Base-by-base conservation (phyloP, 257 asterid genomes). In the Coffea eugenioides region DNA sequence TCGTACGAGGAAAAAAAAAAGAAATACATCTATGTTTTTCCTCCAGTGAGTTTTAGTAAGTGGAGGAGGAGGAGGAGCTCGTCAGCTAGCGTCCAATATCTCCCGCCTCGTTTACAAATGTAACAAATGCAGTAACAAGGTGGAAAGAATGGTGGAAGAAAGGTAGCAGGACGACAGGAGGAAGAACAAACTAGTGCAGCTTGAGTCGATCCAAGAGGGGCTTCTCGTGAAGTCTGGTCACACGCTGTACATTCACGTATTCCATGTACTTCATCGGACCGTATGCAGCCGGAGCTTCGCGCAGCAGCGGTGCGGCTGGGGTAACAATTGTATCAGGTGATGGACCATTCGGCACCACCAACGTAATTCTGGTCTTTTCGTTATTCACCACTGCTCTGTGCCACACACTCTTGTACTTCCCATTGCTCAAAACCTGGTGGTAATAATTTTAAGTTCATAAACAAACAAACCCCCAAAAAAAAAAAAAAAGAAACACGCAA, bases 371-470 rank as follows among this genome's bases (percentile, higher is more conserved):
- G 6, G 79, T 79, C 45, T 25, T 51, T 21, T 80, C 61, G 11
- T 27, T 56, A 7, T 87, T 85, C 79, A 87, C 88, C 6, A 85
- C 82, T 0, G 92, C 92, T 52, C 88, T 81, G 48, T 88, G 92
- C 82, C 52, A 72, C 66, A 79, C 84, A 62, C 89, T 83, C 84
- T 86, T 86, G 87, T 75, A 86, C 43, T 81, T 85, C 72, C 90
- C 92, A 15, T 88, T 88, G 52, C 77, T 85, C 13, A 87, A 76
- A 23, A 86, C 83, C 89, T 85, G 69, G 67, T 11, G 34, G 34
- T 31, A 31, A 31, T 31, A 4, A 74, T 6, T 6, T 18, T 39
- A 27, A 45, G 12, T 71, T 43, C 21, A 69, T 8, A 2, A 43
- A 2, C 46, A 69, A 23, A 49, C 54, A 61, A 61, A 21, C 23